phyloP scores from a whole-genome alignment of 2,329 filamentous ascomycete genomes.

The Talaromyces sp. region DNA sequence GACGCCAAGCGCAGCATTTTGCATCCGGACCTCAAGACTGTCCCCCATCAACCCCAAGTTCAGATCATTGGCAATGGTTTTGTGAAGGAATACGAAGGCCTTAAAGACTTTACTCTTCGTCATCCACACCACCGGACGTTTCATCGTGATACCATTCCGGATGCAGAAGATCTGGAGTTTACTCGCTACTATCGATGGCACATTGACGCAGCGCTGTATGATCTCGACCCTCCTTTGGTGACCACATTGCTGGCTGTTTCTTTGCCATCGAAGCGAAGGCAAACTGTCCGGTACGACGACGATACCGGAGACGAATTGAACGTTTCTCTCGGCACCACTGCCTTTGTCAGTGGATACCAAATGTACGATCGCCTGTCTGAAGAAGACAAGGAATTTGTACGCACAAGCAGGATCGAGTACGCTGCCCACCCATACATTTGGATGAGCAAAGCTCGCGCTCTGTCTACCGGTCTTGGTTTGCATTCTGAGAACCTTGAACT shows the following conservation, averaged over 20 bases:
- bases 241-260: slow-evolving; percentile 69
- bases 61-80: slow-evolving; percentile 75
- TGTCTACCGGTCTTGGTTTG: slow-evolving; percentile 64
- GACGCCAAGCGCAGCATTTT: slow-evolving; percentile 61
- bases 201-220: slow-evolving; percentile 72
- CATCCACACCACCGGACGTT: slow-evolving; percentile 76
- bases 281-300: slow-evolving; percentile 69
- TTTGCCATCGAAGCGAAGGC: slow-evolving; percentile 60
- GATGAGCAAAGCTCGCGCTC: slow-evolving; percentile 66
- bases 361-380: slow-evolving; percentile 64
- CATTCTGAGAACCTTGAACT: slow-evolving; percentile 62
- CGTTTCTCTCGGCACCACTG: slow-evolving; percentile 69
- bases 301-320: slow-evolving; percentile 59
- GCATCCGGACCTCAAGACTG: slow-evolving; percentile 73
- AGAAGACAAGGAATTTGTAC: slow-evolving; percentile 61
- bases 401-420: slow-evolving; percentile 65
- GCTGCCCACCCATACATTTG: slow-evolving; percentile 76
- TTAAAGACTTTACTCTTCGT: slow-evolving; percentile 60
- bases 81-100: slow-evolving; percentile 63
- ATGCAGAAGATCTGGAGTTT: slow-evolving; percentile 52
- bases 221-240: slow-evolving; percentile 65
- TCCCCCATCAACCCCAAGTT: slow-evolving; percentile 72
- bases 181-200: slow-evolving; percentile 71
- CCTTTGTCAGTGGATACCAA: slow-evolving; percentile 64
- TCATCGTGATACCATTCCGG: slow-evolving; percentile 59